Conservation (phyloP, 176 grass and related monocot genomes). For the Sorghum bicolor region Sorghum_bicolor_NCBIv3 NC_012873.2:61093501-61094000, state of each 20-base stretch:
- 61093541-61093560: neutral
- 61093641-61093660: neutral
- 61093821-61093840: slow-evolving; percentile 39
- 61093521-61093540: too few species aligned
- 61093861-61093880: neutral
- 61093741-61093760: slow-evolving; percentile 10
- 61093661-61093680: neutral
- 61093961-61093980: slow-evolving; percentile 8
- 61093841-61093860: slow-evolving; percentile 25
- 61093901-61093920: slow-evolving; percentile 13
- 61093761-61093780: neutral
- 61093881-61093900: neutral
- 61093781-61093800: slow-evolving; percentile 30
- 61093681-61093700: slow-evolving; percentile 11
- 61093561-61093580: neutral
- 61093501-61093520: too few species aligned
- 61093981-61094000: slow-evolving; percentile 72
- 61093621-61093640: neutral
- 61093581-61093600: neutral
- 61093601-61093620: neutral
- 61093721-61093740: slow-evolving; percentile 29
- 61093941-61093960: neutral
- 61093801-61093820: neutral
- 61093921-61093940: neutral
- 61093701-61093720: slow-evolving; percentile 16